Percentiles rank a stretch among this genome's conserved stretches.
Evolutionary conservation across 805 yeast species (phyloP).

Genomic region (Saccharomyces eubayanus): DNA sequence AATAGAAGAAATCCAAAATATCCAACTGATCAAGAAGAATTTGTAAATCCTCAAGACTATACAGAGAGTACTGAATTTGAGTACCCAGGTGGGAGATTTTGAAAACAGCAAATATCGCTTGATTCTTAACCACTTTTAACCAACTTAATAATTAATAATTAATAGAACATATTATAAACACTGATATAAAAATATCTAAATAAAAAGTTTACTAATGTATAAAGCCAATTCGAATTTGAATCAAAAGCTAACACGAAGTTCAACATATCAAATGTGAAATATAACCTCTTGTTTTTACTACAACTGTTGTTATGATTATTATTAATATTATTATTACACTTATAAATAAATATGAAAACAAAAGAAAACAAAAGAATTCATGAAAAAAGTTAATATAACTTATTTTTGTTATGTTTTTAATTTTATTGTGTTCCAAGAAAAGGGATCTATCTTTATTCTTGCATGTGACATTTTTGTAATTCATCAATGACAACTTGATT

Average conservation of each 20-base stretch:
- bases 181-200: not conserved
- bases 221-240: not conserved
- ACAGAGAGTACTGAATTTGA: constrained; percentile 6
- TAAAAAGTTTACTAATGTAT: not conserved
- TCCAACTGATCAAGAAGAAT: constrained; percentile 4
- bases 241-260: not conserved
- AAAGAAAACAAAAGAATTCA: not conserved
- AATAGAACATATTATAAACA: not conserved
- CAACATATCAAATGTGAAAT: not conserved
- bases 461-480: constrained; percentile 43
- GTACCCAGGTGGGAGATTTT: not conserved
- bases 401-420: not conserved
- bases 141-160: not conserved
- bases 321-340: not conserved
- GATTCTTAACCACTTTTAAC: not conserved
- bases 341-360: not conserved
- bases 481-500: constrained; percentile 80
- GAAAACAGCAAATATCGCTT: not conserved
- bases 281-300: not conserved
- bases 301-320: not conserved
- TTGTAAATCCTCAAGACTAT: constrained; percentile 1
- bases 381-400: not conserved
- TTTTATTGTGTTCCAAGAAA: not conserved
- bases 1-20: constrained; percentile 3
- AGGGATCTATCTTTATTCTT: constrained; percentile 13